Conservation (phyloP, 257 asterid genomes). For the Solanum pennellii region DNA sequence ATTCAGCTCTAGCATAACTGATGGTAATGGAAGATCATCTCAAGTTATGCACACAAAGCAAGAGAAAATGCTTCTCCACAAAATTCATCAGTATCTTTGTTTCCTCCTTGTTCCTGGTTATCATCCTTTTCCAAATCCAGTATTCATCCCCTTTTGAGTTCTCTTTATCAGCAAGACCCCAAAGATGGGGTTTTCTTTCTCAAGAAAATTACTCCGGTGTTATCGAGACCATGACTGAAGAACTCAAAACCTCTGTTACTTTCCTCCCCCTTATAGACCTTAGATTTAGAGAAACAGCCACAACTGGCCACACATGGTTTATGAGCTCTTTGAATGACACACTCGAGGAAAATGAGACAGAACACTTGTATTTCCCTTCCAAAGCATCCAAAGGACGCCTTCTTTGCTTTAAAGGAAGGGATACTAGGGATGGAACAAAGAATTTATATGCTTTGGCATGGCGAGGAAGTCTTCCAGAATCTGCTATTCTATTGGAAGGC, state of each 20-base stretch:
- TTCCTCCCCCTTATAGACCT: constrained; percentile 22
- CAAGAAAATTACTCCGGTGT: not conserved
- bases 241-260: constrained; percentile 11
- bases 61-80: not conserved
- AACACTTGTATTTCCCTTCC: constrained; percentile 21
- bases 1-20: not conserved
- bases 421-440: constrained; percentile 13
- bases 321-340: constrained; percentile 23
- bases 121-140: not conserved
- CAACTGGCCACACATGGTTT: constrained; percentile 23
- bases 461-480: constrained; percentile 18
- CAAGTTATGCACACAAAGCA: not conserved
- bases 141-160: constrained; percentile 1
- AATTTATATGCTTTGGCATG: constrained; percentile 29
- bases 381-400: constrained; percentile 13
- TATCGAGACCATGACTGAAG: not conserved
- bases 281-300: constrained; percentile 8
- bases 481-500: constrained; percentile 17
- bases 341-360: constrained; percentile 11
- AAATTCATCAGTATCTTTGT: not conserved
- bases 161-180: not conserved
- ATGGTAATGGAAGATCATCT: not conserved
- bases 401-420: constrained; percentile 17
- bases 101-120: not conserved
- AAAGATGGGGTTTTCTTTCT: not conserved